A percentile compares a stretch with the other conserved stretches of the same genome.
These are phyloP conservation scores for Talaromyces proteolyticus DNA, from an alignment of 495 filamentous ascomycete genomes.

Conservation along the genomic window DNA sequence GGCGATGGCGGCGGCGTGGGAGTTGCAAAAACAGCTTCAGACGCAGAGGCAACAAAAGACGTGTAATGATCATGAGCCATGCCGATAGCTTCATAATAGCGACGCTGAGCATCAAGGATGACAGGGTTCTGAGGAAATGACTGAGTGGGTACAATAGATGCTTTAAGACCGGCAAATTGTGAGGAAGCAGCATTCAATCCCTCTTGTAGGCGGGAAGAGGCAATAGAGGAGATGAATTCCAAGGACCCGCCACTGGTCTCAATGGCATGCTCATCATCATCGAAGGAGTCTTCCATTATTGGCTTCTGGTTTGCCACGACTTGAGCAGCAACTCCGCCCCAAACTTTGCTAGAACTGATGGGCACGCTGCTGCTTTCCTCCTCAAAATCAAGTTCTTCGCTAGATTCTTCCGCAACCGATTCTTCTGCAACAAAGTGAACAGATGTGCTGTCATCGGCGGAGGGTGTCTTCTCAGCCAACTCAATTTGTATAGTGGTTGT, in stretches of 20 bases:
- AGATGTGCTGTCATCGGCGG: slow-evolving; percentile 14
- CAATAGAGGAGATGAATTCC: slow-evolving; percentile 57
- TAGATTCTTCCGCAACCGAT: neutral
- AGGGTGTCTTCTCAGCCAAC: slow-evolving; percentile 12
- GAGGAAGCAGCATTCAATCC: slow-evolving; percentile 59
- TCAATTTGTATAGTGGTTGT: slow-evolving; percentile 16
- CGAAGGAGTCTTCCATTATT: slow-evolving; percentile 48
- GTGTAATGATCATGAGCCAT: slow-evolving; percentile 72
- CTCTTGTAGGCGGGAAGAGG: slow-evolving; percentile 57
- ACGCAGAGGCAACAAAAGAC: slow-evolving; percentile 64
- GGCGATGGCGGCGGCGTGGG: slow-evolving; percentile 39
- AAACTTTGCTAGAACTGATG: slow-evolving; percentile 36
- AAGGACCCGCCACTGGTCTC: slow-evolving; percentile 41
- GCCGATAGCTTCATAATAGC: slow-evolving; percentile 74
- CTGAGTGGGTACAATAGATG: slow-evolving; percentile 51
- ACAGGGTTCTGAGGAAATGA: slow-evolving; percentile 48
- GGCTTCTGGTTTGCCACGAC: slow-evolving; percentile 39
- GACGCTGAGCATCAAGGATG: slow-evolving; percentile 56
- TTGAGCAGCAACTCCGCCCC: slow-evolving; percentile 51
- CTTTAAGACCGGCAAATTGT: slow-evolving; percentile 55
- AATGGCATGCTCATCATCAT: slow-evolving; percentile 40
- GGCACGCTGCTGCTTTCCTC: slow-evolving; percentile 9
- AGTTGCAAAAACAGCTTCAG: slow-evolving; percentile 46
- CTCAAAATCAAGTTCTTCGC: slow-evolving; percentile 8
- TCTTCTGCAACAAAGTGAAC: slow-evolving; percentile 1